These are phyloP conservation scores for Suillus variegatus DNA, from an alignment of 768 basidiomycete species.

Conservation along the genomic window DNA sequence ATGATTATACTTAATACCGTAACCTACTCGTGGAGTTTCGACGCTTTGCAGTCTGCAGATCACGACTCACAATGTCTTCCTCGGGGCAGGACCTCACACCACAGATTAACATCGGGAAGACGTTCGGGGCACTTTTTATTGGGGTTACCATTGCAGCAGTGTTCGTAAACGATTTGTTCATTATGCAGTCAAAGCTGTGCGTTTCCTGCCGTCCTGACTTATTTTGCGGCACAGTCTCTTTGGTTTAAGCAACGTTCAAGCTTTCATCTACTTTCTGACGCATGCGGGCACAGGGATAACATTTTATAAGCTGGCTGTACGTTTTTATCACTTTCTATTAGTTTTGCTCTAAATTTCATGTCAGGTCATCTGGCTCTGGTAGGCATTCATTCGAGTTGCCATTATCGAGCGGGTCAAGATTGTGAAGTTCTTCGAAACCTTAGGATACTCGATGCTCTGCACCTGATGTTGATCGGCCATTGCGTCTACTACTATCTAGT, in stretches of 20 bases:
- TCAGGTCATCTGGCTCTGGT: constrained; percentile 15
- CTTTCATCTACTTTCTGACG: background rate
- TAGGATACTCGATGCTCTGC: constrained; percentile 39
- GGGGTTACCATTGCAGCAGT: background rate
- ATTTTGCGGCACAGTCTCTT: background rate
- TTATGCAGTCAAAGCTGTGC: background rate
- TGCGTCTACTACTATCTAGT: constrained; percentile 39
- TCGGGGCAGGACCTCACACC: background rate
- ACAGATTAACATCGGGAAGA: background rate
- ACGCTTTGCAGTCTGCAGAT: background rate
- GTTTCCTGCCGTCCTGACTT: background rate
- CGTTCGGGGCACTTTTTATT: constrained; percentile 4
- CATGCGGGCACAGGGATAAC: background rate
- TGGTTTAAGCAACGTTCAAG: background rate
- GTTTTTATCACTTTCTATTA: background rate
- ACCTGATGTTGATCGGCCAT: constrained; percentile 37
- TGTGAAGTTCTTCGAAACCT: background rate
- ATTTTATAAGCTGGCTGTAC: background rate
- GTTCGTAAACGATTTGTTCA: background rate
- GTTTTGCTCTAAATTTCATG: background rate
- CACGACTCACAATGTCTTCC: background rate
- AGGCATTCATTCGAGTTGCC: background rate
- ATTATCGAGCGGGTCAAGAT: background rate
- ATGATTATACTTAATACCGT: background rate
- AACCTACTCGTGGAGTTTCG: too few species aligned